Percentiles rank a stretch among this genome's conserved stretches.
Evolutionary conservation across 2,329 filamentous ascomycete species (phyloP).

Genomic region (Pseudogymnoascus sp.): DNA sequence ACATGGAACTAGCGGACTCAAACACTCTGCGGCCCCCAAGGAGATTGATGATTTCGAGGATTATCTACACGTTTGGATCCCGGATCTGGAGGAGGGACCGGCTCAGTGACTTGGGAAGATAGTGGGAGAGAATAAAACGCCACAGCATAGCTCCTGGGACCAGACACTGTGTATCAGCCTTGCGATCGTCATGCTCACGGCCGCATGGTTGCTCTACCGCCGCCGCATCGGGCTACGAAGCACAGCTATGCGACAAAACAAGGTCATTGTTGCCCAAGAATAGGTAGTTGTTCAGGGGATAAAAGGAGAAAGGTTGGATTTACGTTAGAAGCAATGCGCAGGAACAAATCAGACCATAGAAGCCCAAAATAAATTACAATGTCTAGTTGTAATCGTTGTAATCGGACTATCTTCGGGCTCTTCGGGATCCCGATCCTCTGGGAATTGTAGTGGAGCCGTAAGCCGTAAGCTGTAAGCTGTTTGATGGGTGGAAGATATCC

Average conservation of each 20-base stretch:
- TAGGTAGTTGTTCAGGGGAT: background rate
- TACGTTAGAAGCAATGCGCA: background rate
- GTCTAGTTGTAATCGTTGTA: background rate
- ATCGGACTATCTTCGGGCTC: background rate
- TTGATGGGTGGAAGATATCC: background rate
- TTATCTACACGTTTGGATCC: slow-evolving; percentile 43
- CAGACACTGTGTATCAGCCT: background rate
- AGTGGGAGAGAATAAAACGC: background rate
- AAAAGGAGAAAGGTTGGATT: background rate
- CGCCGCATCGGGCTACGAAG: background rate
- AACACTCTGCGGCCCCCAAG: slow-evolving; percentile 66
- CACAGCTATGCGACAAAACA: background rate
- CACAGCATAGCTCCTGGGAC: background rate
- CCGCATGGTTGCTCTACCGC: background rate
- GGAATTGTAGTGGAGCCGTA: background rate
- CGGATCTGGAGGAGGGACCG: slow-evolving; percentile 33
- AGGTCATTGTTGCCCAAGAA: background rate
- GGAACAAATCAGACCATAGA: background rate
- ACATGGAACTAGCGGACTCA: slow-evolving; percentile 48
- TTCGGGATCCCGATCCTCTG: background rate
- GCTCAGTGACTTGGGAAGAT: background rate
- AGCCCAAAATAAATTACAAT: background rate
- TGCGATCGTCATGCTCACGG: background rate
- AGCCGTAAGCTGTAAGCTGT: background rate
- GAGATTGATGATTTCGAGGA: slow-evolving; percentile 78